A percentile compares a stretch with the other conserved stretches of the same genome.
Conservation (phyloP, 2,329 filamentous ascomycete genomes). For the Akanthomyces dipterigenus region DNA sequence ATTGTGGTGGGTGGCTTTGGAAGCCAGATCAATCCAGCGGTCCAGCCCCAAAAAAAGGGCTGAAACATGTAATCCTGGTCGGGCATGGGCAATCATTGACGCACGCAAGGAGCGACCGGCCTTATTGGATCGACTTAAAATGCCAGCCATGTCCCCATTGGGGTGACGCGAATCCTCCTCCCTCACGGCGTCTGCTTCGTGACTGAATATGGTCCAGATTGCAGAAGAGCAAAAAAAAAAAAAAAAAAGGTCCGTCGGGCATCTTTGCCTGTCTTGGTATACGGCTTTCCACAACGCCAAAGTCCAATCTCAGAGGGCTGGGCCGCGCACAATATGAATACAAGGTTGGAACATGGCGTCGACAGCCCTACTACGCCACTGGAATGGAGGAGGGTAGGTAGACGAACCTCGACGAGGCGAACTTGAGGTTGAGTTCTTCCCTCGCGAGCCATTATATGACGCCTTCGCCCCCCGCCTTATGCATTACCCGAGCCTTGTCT, state of each 20-base stretch:
- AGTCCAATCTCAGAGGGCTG: neutral
- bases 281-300: neutral
- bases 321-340: neutral
- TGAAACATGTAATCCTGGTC: neutral
- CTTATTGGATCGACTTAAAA: slow-evolving; percentile 3
- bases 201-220: neutral
- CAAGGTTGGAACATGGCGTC: neutral
- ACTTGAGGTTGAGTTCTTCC: too few relatives aligned
- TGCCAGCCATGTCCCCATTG: neutral
- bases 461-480: too few relatives aligned
- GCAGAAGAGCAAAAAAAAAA: neutral
- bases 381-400: neutral
- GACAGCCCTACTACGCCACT: neutral
- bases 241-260: neutral
- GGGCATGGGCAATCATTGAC: neutral
- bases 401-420: too few relatives aligned
- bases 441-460: too few relatives aligned
- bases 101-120: neutral
- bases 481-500: too few relatives aligned
- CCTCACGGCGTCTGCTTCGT: neutral
- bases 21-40: neutral
- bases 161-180: neutral
- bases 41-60: neutral
- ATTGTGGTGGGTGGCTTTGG: neutral
- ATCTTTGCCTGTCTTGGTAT: neutral